Evolutionary conservation across 2,329 filamentous ascomycete species (phyloP), one percentile per base, ranked within the genome.

Genomic region (Dendrostoma leiphaemia): DNA sequence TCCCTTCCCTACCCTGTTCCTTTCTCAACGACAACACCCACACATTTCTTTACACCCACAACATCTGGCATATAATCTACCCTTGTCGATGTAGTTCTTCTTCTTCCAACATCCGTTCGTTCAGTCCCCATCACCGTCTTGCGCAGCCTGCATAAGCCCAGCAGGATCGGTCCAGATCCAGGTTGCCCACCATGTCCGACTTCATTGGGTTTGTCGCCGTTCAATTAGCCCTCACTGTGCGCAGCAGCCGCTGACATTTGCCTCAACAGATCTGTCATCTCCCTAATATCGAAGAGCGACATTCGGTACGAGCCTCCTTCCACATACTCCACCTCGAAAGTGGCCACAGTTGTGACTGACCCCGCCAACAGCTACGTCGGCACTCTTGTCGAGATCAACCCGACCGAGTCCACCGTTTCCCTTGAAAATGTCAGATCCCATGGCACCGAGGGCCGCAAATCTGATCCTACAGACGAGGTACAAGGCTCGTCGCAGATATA

Each of bases 321-420:
- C 53, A 17, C n/a, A 41, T 40, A 15, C 21, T 38, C 32, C 46
- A 21, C 40, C 32, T 19, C 37, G 19, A 46, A 54, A 35, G 32
- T 17, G 40, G 51, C 46, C 26, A 45, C 44, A 37, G n/a, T 31
- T 41, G 49, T 59, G 47, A 62, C 72, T 76, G 60, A 76, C 71
- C 59, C 48, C 58, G 53, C 55, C 52, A 58, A 56, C 67, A 97
- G 92, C 74, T 97, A 97, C 77, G 90, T 96, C 68, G 94, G 94
- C 63, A 93, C 89, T 51, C 85, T 99, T 49, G 91, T 97, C 76
- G 90, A 97, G 72, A 99, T 99, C 82, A 97, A 97, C 74, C 96
- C 93, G 59, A 92, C 96, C 72, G 89, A 91, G 64, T 95, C 93
- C 44, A 97, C 94, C 61, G 95, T 99, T 67, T 95, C 94, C 38